These are phyloP conservation scores for Suhomyces sp. DNA, from an alignment of 805 yeast species.

Conservation along the genomic window DNA sequence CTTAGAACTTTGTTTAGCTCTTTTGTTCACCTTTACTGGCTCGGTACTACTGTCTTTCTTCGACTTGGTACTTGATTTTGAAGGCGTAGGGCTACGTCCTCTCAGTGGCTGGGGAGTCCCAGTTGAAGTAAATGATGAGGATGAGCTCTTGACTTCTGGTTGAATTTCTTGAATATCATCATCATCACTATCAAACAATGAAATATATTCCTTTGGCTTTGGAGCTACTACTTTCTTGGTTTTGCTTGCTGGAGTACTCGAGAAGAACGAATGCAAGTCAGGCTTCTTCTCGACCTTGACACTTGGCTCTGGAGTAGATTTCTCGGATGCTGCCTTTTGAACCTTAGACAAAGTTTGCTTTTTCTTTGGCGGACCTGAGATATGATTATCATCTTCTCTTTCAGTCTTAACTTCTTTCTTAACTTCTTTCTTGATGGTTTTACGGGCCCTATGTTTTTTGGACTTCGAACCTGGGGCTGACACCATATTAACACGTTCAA, in stretches of 20 bases:
- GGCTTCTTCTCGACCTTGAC: constrained; percentile 12
- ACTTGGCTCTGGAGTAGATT: neutral
- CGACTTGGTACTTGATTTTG: no score
- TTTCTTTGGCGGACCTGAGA: constrained; percentile 9
- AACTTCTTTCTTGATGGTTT: constrained; percentile 12
- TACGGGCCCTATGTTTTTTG: constrained; percentile 30
- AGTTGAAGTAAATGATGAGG: constrained; percentile 8
- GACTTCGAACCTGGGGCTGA: constrained; percentile 45
- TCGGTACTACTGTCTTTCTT: no score
- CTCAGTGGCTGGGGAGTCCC: no score
- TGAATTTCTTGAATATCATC: constrained; percentile 37
- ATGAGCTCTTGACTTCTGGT: constrained; percentile 5
- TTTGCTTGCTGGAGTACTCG: constrained; percentile 2
- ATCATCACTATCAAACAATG: constrained; percentile 33
- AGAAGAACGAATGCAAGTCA: constrained; percentile 18
- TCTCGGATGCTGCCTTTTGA: neutral
- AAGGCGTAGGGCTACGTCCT: no score
- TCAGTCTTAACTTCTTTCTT: constrained; percentile 13
- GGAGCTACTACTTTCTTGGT: constrained; percentile 5
- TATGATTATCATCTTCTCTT: constrained; percentile 8
- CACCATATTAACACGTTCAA: constrained; percentile 52
- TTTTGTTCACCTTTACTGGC: no score
- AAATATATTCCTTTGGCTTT: constrained; percentile 10
- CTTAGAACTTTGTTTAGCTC: no score
- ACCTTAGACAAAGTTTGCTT: constrained; percentile 2